Percentiles rank a stretch among this genome's conserved stretches.
These are phyloP conservation scores for Lasiodiplodia theobromae DNA, from an alignment of 2,329 filamentous ascomycete genomes.

Conservation along the genomic window DNA sequence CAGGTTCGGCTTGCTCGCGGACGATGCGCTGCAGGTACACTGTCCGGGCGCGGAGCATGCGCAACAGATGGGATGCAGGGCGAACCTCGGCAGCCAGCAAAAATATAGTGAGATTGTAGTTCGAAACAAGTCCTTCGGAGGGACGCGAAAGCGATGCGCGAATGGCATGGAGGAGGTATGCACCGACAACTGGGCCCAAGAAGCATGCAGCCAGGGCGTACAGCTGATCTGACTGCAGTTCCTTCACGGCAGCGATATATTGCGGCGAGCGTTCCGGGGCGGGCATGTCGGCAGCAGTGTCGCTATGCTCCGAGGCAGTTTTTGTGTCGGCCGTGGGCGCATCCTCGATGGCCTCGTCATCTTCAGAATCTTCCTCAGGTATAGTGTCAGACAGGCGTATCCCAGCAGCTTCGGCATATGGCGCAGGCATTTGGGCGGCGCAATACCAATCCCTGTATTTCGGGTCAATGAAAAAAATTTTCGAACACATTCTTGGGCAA, in stretches of 20 bases:
- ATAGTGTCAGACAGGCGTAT: slow-evolving; percentile 33
- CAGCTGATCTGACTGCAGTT: slow-evolving; percentile 78
- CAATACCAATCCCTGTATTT: slow-evolving; percentile 59
- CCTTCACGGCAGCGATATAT: slow-evolving; percentile 57
- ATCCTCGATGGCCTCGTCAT: slow-evolving; percentile 28
- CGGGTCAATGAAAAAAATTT: neutral
- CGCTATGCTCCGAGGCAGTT: slow-evolving; percentile 12
- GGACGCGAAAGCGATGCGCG: slow-evolving; percentile 81
- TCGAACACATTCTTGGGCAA: neutral
- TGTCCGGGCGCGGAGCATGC: slow-evolving; percentile 79
- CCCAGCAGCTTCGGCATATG: slow-evolving; percentile 2
- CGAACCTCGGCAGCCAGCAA: slow-evolving; percentile 85
- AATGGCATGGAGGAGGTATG: slow-evolving; percentile 82
- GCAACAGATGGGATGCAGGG: slow-evolving; percentile 81
- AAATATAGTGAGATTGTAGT: slow-evolving; percentile 93
- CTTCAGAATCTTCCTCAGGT: slow-evolving; percentile 41
- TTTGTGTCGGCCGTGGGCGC: slow-evolving; percentile 13
- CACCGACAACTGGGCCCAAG: slow-evolving; percentile 76
- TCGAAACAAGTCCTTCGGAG: slow-evolving; percentile 85
- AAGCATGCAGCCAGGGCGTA: slow-evolving; percentile 81
- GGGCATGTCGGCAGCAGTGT: neutral
- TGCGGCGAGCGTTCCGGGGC: slow-evolving; percentile 33
- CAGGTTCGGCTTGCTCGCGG: slow-evolving; percentile 30
- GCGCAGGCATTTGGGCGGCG: slow-evolving; percentile 49
- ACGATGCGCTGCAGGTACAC: slow-evolving; percentile 81